phyloP scores from a whole-genome alignment of 2,329 filamentous ascomycete genomes.

The Colletotrichum nymphaeae region DNA sequence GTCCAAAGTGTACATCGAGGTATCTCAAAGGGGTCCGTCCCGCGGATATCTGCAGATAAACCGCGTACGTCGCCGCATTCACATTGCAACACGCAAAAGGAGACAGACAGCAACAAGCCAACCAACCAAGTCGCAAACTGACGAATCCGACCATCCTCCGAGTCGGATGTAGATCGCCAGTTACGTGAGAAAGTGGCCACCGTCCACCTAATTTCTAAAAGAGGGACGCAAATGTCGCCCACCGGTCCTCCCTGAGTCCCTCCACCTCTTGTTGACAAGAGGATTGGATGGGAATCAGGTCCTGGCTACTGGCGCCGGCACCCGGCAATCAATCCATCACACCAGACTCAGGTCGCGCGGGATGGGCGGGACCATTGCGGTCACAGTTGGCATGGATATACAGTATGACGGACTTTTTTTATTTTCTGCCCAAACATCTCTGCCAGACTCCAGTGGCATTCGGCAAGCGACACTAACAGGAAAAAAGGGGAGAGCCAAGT shows the following conservation, averaged over 20 bases:
- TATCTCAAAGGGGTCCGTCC: background rate
- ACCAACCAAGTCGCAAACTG: background rate
- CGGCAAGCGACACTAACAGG: background rate
- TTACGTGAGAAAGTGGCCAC: background rate
- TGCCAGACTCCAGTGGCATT: background rate
- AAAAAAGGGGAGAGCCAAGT: background rate
- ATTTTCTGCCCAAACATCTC: background rate
- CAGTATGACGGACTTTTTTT: background rate
- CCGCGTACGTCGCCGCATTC: background rate
- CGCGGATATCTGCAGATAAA: background rate
- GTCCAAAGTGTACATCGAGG: background rate
- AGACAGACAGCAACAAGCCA: background rate
- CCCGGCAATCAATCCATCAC: slow-evolving; percentile 30
- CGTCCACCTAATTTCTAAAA: slow-evolving; percentile 10
- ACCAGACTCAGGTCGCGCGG: background rate
- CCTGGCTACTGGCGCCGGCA: slow-evolving; percentile 1
- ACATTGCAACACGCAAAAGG: background rate
- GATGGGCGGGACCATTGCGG: background rate
- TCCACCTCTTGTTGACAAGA: background rate
- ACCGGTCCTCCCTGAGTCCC: background rate
- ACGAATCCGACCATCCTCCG: background rate
- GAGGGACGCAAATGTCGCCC: slow-evolving; percentile 7
- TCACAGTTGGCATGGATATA: background rate
- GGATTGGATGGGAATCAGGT: background rate
- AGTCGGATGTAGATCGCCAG: slow-evolving; percentile 11